These are phyloP conservation scores for Populus tremula DNA, from an alignment of 345 rosid genomes.

Conservation along the genomic window DNA sequence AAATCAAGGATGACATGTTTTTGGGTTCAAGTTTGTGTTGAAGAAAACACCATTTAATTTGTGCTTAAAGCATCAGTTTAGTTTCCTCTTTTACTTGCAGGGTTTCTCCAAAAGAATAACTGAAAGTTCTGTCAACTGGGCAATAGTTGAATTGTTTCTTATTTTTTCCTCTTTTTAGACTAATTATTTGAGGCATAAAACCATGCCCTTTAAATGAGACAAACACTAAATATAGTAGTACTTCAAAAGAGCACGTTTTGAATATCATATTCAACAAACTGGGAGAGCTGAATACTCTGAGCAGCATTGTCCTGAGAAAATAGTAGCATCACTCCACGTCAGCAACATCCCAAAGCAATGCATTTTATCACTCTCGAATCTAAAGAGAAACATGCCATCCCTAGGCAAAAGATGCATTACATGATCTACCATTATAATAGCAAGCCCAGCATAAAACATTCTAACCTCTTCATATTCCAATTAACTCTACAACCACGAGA, in stretches of 20 bases:
- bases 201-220: not conserved
- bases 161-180: not conserved
- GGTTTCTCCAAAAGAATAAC: not conserved
- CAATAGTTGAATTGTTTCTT: not conserved
- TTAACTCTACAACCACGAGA: not conserved
- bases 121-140: not conserved
- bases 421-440: not conserved
- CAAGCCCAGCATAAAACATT: not conserved
- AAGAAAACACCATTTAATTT: not conserved
- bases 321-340: not conserved
- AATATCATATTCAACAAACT: not conserved
- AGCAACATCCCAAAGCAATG: not conserved
- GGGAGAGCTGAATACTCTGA: not conserved
- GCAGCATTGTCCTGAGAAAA: not conserved
- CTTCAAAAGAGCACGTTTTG: not conserved
- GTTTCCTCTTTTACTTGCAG: not conserved
- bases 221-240: not conserved
- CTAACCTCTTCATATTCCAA: not conserved
- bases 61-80: constrained; percentile 7
- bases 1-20: constrained; percentile 13
- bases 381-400: not conserved
- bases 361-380: not conserved
- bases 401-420: not conserved
- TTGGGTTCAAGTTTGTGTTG: not conserved
- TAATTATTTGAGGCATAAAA: not conserved